These are phyloP conservation scores for Verticillium zaregamsianum DNA, from an alignment of 2,329 filamentous ascomycete species.

Conservation along the genomic window DNA sequence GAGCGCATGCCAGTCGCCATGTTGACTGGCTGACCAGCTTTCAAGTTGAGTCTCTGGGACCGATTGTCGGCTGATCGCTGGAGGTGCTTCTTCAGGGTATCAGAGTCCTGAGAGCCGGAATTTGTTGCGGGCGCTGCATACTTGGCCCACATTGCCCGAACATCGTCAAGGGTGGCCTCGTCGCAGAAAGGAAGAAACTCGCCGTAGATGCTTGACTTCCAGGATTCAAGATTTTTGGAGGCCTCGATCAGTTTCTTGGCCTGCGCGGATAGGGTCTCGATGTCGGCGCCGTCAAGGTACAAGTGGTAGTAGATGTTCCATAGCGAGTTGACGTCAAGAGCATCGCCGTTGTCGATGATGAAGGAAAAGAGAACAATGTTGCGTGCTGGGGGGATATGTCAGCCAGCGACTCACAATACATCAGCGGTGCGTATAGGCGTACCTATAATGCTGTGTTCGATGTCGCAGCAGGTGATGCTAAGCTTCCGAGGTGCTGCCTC, in stretches of 20 bases:
- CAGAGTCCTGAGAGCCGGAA: neutral
- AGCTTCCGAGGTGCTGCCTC: conserved; percentile 33
- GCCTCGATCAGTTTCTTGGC: conserved; percentile 32
- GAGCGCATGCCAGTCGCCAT: conserved; percentile 28
- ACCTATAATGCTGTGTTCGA: conserved; percentile 46
- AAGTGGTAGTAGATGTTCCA: conserved; percentile 57
- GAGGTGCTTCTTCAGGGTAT: conserved; percentile 3
- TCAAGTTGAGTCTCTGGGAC: neutral
- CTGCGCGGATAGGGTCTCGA: conserved; percentile 25
- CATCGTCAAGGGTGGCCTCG: conserved; percentile 32
- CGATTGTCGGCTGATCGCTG: conserved; percentile 1
- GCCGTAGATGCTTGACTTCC: conserved; percentile 42
- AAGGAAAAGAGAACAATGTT: conserved; percentile 51
- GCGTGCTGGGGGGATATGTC: conserved; percentile 35
- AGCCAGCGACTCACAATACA: neutral
- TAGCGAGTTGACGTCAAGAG: conserved; percentile 21
- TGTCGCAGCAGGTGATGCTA: conserved; percentile 55
- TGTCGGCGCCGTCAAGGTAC: conserved; percentile 33
- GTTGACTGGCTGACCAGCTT: neutral
- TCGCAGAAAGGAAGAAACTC: conserved; percentile 44
- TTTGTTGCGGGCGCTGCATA: neutral
- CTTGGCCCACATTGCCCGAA: conserved; percentile 8
- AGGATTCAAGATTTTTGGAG: conserved; percentile 33
- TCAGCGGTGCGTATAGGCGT: conserved; percentile 10
- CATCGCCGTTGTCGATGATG: conserved; percentile 35